Conservation (phyloP, 116 monocot species). For the Papilionanthe hybrid region DNA sequence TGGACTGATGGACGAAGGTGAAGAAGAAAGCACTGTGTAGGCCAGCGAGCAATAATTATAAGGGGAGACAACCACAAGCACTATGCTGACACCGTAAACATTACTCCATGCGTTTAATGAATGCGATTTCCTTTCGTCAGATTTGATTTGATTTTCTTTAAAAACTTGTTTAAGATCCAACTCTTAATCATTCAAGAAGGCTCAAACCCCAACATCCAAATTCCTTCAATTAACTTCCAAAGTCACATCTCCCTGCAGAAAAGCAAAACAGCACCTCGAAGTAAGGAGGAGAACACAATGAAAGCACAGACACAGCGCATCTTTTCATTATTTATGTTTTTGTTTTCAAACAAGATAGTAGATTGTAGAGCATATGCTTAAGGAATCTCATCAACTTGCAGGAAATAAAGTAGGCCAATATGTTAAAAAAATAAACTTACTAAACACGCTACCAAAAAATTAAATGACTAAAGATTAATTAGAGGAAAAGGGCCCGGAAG, state of each 20-base stretch:
- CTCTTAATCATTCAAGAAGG: conserved; percentile 6
- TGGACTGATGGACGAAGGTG: conserved; percentile 1
- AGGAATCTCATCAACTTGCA: conserved; percentile 35
- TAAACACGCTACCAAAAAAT: background rate
- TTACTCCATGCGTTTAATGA: conserved; percentile 16
- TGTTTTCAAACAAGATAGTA: conserved; percentile 8
- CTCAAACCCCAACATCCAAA: conserved; percentile 23
- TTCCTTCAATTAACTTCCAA: conserved; percentile 16
- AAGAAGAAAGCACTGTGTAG: no score
- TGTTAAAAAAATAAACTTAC: background rate
- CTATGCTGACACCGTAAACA: conserved; percentile 34
- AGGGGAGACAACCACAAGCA: conserved; percentile 37
- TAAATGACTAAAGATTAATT: conserved; percentile 5
- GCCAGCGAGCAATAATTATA: conserved; percentile 9
- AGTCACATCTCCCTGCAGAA: conserved; percentile 27
- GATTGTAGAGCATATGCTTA: conserved; percentile 6
- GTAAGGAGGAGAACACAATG: conserved; percentile 19
- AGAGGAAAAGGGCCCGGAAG: background rate
- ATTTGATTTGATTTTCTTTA: conserved; percentile 5
- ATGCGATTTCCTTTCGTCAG: conserved; percentile 2
- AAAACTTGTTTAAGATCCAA: conserved; percentile 6
- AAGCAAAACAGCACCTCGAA: conserved; percentile 27
- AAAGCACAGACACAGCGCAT: conserved; percentile 22
- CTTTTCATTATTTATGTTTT: conserved; percentile 14
- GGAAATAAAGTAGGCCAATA: conserved; percentile 6